Evolutionary conservation across 768 basidiomycete genomes (phyloP), one percentile per base, ranked within the genome.

Genomic region (Xanthoconium purpureum): DNA sequence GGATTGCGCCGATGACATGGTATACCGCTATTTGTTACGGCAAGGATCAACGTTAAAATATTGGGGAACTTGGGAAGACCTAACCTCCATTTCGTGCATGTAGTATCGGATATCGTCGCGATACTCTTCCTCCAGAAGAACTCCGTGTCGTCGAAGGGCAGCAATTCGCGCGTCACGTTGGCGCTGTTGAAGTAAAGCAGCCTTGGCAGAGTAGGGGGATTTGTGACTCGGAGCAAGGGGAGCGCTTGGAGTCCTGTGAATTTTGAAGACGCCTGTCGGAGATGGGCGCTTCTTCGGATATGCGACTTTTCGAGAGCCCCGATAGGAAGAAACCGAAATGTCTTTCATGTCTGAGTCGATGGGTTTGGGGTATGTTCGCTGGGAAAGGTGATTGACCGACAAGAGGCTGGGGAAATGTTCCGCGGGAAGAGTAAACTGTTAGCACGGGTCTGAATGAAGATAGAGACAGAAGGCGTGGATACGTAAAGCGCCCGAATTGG

Each of bases 61-160:
- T 58, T 50, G 13, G 38, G 15, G 17, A 38, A 8, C 15, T 32
- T 28, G 24, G 38, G 51, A 36, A 13, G 37, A 32, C 78, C 91
- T 75, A 64, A 98, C 97, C 92, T 99, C 96, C 93, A 97, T 97
- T 71, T 91, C 86, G 72, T 90, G 88, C 97, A 98, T 98, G 76
- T 98, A 97, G 53, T 78, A 81, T 55, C 85, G 81, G 55, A 98
- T 94, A 68, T 99, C 97, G 47, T 94, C 90, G 38, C 87, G 83
- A 69, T 99, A 98, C 73, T 98, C 96, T 68, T 94, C 92, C 75
- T 98, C 97, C 62, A 95, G 79, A 56, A 94, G 80, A 52, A 88
- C 80, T 45, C 87, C 85, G 63, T 90, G 85, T 63, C 82, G 77
- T 43, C 88, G 84, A 65, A 87, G 77, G 37, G 85, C 88, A 56